Conservation (phyloP, 2,329 filamentous ascomycete genomes). For the Scedosporium aurantiacum region DNA sequence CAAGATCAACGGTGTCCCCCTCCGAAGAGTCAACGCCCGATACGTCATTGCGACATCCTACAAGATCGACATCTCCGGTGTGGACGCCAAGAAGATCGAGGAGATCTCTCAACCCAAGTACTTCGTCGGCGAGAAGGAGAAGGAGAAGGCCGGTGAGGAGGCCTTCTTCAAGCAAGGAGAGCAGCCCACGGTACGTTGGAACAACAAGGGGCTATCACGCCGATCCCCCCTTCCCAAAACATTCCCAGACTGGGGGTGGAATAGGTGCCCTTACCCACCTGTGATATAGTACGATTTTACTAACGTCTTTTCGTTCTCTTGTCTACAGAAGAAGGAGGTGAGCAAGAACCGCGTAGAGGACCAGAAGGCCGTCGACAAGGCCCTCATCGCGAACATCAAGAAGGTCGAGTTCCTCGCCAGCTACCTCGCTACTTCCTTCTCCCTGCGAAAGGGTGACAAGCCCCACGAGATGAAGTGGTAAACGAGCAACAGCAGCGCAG, state of each 20-base stretch:
- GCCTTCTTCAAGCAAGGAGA: slow-evolving; percentile 99
- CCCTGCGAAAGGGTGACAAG: slow-evolving; percentile 98
- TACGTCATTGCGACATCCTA: slow-evolving; percentile 88
- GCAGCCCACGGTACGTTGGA: slow-evolving; percentile 75
- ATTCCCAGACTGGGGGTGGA: not conserved
- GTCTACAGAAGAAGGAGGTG: slow-evolving; percentile 85
- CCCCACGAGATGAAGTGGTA: slow-evolving; percentile 99
- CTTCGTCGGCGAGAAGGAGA: slow-evolving; percentile 90
- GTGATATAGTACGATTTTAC: slow-evolving; percentile 11
- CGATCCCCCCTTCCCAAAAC: not conserved
- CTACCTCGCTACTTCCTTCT: slow-evolving; percentile 95
- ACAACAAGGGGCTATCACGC: not conserved
- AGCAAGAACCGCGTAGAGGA: slow-evolving; percentile 84
- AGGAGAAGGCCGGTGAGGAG: slow-evolving; percentile 95
- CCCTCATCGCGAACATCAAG: slow-evolving; percentile 90
- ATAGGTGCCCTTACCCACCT: not conserved
- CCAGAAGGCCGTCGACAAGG: slow-evolving; percentile 98
- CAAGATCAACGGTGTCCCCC: slow-evolving; percentile 99
- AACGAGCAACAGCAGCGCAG: slow-evolving; percentile 20
- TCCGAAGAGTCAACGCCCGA: slow-evolving; percentile 86
- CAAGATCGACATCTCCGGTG: slow-evolving; percentile 71
- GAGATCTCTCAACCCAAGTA: slow-evolving; percentile 69
- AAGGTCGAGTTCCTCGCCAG: slow-evolving; percentile 89
- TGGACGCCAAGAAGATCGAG: slow-evolving; percentile 85
- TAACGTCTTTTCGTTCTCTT: slow-evolving; percentile 20